Evolutionary conservation across 352 stramenopile species (phyloP), one percentile per base, ranked within the genome.

Genomic region (Phytophthora rubi): DNA sequence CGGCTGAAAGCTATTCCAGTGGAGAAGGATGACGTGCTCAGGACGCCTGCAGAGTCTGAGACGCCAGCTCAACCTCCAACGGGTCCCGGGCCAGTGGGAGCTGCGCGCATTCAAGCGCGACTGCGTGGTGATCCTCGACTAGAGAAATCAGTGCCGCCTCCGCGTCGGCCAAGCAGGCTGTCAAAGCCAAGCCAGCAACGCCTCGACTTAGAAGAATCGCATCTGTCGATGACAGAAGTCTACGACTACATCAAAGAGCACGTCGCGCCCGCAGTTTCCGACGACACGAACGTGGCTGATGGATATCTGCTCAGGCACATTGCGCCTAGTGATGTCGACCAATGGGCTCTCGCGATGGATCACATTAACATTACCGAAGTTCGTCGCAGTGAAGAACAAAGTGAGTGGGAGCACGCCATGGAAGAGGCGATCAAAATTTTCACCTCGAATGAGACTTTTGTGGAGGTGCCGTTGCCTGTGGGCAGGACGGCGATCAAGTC

Each of bases 401-500:
- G 15, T 13, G 15, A 48, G 15, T 48, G 39, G 13, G 48, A 66
- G 49, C 2, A 48, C 1, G 63, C 35, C 23, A 66, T 71, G 64
- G 3, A 55, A 10, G 42, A 48, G 0, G 32, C 57, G 16, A 47
- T 65, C 28, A 16, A 51, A 9, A 62, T 51, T 30, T 39, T 66
- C 2, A 3, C 58, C 0, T 15, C 39, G 1, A 71, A 57, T 9
- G 64, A 39, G 1, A 62, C 49, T 1, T 66, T 66, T 45, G 64
- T 61, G 2, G 55, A 57, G 15, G 30, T 61, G 2, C 55, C 39
- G 30, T 16, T 66, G 18, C 56, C 30, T 48, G 33, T 39, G 33
- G 4, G 45, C 57, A 21, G 56, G 48, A 33, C 55, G 35, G 44
- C 42, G 1, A 57, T 68, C 53, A 68, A 57, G 32, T 62, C 62